Base-by-base conservation (phyloP, 2,329 filamentous ascomycete species). In the Myriosclerotinia curreyana region DNA sequence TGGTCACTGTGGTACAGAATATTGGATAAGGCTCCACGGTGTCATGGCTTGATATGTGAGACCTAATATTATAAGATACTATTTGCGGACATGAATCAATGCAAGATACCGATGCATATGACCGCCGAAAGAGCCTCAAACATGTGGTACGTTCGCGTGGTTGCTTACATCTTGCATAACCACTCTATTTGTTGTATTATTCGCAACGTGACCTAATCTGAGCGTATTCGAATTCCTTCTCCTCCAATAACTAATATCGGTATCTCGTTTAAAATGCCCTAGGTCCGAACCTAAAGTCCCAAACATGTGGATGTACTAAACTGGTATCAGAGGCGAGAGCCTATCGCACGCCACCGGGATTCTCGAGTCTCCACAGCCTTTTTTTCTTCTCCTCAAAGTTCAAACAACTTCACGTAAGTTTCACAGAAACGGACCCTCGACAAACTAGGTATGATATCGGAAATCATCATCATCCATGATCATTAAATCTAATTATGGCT, bases 401-500 rank as follows among this genome's bases (percentile, higher is more conserved):
- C 50, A 59, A 59, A 36, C n/a, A 59, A 59, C 20, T n/a, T 59
- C n/a, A 46, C 14, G 17, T 17, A 48, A n/a, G 28, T 48, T 36
- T 46, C 54, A 59, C 28, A 48, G 28, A 48, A 48, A 59, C 40
- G 12, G 28, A 58, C 44, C 55, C 31, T 58, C 28, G 28, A 48
- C 25, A 36, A 22, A 22, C 20, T 17, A 48, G 28, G 42, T 58
- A 22, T 58, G 55, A 34, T 36, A 17, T 48, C 55, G 55, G 28
- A 58, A 48, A 48, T 46, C 40, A 56, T 34, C 40, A 48, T 36
- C 50, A 52, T 51, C 25, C 17, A 44, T n/a, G 44, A 22, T 28
- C 55, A 34, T 59, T n/a, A 9, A 34, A 31, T 59, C 55, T 59
- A 36, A 38, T 59, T 17, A 12, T 49, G 55, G 8, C 55, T 59